These are phyloP conservation scores for Solanum hybrid DNA, from an alignment of 305 asterid species.

Conservation along the genomic window DNA sequence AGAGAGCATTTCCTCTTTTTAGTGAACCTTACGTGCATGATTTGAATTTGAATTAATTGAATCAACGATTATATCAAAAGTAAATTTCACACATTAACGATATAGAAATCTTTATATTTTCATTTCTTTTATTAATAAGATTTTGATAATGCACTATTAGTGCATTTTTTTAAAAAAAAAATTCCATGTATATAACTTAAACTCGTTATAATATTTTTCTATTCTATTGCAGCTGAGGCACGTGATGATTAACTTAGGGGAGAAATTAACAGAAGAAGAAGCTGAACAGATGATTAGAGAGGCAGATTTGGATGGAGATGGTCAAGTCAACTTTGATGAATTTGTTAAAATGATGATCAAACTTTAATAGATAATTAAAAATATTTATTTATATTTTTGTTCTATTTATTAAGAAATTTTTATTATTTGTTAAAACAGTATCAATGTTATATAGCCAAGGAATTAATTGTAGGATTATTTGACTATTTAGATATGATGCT, in stretches of 20 bases:
- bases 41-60: not conserved
- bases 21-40: not conserved
- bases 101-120: not conserved
- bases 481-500: not conserved
- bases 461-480: not conserved
- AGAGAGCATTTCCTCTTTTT: not conserved
- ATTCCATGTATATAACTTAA: not conserved
- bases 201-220: not conserved
- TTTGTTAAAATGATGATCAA: slow-evolving; percentile 21
- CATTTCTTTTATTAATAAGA: not conserved
- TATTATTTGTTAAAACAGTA: not conserved
- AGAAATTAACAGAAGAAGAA: slow-evolving; percentile 9
- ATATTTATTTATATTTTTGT: not conserved
- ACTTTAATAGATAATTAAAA: not conserved
- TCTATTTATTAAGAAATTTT: not conserved
- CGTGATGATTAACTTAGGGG: slow-evolving; percentile 23
- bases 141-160: not conserved
- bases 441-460: not conserved
- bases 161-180: accelerated
- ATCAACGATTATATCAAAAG: not conserved
- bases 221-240: slow-evolving; percentile 11
- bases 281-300: slow-evolving; percentile 17
- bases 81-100: not conserved
- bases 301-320: slow-evolving; percentile 23
- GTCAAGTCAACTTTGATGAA: slow-evolving; percentile 24